Conservation (phyloP, 2,329 filamentous ascomycete species). For the Fusarium oxysporum region DNA sequence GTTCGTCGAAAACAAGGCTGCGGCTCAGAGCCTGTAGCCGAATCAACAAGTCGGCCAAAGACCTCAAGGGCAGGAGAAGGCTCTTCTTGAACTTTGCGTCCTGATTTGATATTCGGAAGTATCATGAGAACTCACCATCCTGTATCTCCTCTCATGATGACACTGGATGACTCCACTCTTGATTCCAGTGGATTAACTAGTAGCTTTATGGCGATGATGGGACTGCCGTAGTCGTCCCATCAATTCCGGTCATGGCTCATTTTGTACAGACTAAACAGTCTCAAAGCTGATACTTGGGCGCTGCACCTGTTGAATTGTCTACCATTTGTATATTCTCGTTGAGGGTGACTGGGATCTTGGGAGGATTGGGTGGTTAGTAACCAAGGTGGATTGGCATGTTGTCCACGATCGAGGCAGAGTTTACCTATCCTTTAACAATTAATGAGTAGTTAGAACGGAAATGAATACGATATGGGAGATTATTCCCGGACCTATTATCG, state of each 20-base stretch:
- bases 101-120: neutral
- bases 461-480: fast-evolving
- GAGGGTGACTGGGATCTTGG: neutral
- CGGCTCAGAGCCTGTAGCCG: neutral
- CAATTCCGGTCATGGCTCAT: neutral
- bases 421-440: neutral
- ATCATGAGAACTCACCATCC: neutral
- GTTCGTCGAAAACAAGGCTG: neutral
- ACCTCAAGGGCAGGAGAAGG: neutral
- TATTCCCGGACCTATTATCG: conserved; percentile 20
- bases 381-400: neutral
- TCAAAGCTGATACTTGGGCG: neutral
- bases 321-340: neutral
- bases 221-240: neutral
- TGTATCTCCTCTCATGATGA: neutral
- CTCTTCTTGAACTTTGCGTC: neutral
- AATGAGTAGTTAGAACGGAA: neutral
- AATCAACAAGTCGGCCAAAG: neutral
- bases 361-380: neutral
- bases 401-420: neutral
- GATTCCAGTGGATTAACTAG: neutral
- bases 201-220: too few relatives aligned
- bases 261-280: neutral
- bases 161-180: neutral
- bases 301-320: too few relatives aligned